phyloP scores from a whole-genome alignment of 208 protist genomes.

The Crithidia sp. region DNA sequence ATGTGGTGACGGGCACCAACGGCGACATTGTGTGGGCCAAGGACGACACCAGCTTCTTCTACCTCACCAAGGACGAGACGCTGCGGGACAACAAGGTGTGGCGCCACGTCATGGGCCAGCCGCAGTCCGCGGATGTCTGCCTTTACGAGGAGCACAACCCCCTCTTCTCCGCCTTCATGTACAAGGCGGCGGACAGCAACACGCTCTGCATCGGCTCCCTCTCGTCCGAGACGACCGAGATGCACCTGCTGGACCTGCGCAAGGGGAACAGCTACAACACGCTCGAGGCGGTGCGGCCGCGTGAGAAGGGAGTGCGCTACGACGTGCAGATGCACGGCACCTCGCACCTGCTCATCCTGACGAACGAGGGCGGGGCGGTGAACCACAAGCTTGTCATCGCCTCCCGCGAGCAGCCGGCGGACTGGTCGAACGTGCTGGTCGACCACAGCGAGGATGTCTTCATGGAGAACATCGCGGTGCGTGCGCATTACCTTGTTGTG shows the following conservation, averaged over 20 bases:
- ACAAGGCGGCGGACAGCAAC: slow-evolving; percentile 68
- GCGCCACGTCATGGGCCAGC: slow-evolving; percentile 80
- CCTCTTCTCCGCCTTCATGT: slow-evolving; percentile 64
- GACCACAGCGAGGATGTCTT: slow-evolving; percentile 54
- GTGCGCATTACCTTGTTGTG: slow-evolving; percentile 67
- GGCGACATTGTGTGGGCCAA: slow-evolving; percentile 77
- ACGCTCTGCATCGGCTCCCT: slow-evolving; percentile 66
- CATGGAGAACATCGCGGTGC: slow-evolving; percentile 59
- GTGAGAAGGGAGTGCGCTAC: slow-evolving; percentile 86
- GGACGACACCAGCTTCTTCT: slow-evolving; percentile 78
- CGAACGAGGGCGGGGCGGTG: slow-evolving; percentile 76
- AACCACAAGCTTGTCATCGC: slow-evolving; percentile 82
- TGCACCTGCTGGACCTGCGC: slow-evolving; percentile 77
- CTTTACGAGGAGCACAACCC: slow-evolving; percentile 81
- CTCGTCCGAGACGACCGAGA: slow-evolving; percentile 83
- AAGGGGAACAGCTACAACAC: slow-evolving; percentile 52
- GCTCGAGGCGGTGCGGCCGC: slow-evolving; percentile 70
- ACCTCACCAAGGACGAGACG: slow-evolving; percentile 80
- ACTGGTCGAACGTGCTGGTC: slow-evolving; percentile 64
- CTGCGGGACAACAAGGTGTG: slow-evolving; percentile 86
- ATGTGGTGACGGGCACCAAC: slow-evolving; percentile 74
- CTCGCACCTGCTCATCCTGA: slow-evolving; percentile 72
- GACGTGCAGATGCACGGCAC: slow-evolving; percentile 77
- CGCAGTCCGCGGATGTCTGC: slow-evolving; percentile 75
- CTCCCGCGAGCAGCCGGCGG: slow-evolving; percentile 39